phyloP scores from a whole-genome alignment of 306 rosid species.

The Rosa persica region DNA sequence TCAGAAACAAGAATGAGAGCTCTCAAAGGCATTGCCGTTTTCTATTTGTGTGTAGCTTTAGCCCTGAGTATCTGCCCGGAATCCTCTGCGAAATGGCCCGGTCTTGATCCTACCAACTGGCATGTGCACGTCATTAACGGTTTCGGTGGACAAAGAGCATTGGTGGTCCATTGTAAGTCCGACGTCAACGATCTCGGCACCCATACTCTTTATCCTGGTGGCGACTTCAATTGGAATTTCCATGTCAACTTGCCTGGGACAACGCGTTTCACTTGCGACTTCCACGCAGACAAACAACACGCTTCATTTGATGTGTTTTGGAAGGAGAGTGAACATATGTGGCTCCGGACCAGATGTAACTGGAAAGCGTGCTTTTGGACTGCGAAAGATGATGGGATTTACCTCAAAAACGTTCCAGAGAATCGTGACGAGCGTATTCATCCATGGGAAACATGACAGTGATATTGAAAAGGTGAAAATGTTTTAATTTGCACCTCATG shows the following conservation, averaged over 20 bases:
- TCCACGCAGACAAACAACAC: not conserved
- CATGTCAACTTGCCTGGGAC: slow-evolving; percentile 4
- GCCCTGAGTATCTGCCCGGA: not conserved
- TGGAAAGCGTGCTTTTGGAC: slow-evolving; percentile 8
- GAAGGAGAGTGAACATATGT: not conserved
- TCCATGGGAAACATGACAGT: not conserved
- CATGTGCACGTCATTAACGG: not conserved
- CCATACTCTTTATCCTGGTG: not conserved
- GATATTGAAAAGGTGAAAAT: not conserved
- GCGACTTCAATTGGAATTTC: slow-evolving; percentile 20
- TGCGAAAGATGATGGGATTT: slow-evolving; percentile 29
- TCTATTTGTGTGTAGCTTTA: not conserved
- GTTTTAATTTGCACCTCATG: too few species aligned
- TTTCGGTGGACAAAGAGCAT: not conserved
- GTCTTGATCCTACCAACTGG: not conserved
- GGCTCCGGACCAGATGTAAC: slow-evolving; percentile 9
- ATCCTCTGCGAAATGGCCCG: not conserved
- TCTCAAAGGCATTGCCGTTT: not conserved
- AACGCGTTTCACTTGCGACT: slow-evolving; percentile 26
- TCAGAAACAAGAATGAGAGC: not conserved
- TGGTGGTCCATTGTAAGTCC: slow-evolving; percentile 9
- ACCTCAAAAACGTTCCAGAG: not conserved
- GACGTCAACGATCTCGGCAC: not conserved
- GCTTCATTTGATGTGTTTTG: not conserved
- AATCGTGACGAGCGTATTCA: not conserved